A percentile compares a stretch with the other conserved stretches of the same genome.
These are phyloP conservation scores for Backusella circina DNA, from an alignment of 192 early-diverging fungal species.

Conservation along the genomic window DNA sequence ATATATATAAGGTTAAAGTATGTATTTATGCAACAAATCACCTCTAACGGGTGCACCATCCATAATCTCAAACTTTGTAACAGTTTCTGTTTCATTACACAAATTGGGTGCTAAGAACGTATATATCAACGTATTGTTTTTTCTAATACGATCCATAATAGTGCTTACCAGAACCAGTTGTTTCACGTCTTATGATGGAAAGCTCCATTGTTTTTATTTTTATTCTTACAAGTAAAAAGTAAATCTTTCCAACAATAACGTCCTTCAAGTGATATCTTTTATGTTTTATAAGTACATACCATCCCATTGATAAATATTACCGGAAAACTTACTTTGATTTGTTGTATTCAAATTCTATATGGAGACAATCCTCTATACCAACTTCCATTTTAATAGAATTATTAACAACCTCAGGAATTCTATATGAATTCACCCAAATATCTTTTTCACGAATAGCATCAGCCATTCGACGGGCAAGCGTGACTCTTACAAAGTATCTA, in stretches of 20 bases:
- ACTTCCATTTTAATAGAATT: constrained; percentile 99
- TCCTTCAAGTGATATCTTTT: constrained; percentile 93
- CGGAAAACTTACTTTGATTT: constrained; percentile 76
- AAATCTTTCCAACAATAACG: constrained; percentile 99
- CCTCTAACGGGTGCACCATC: constrained; percentile 92
- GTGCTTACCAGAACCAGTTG: constrained; percentile 75
- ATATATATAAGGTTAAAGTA: neutral
- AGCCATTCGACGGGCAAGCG: constrained; percentile 81
- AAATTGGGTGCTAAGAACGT: constrained; percentile 74
- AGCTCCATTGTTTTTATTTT: constrained; percentile 99
- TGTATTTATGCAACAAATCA: neutral
- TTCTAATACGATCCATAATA: neutral
- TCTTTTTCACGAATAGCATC: constrained; percentile 91
- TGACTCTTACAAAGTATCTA: constrained; percentile 92
- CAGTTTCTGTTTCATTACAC: constrained; percentile 97
- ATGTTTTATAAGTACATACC: neutral
- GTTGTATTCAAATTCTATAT: constrained; percentile 99
- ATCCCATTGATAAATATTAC: too few relatives aligned
- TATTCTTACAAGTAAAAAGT: constrained; percentile 97
- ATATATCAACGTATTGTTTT: neutral
- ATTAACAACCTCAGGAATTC: constrained; percentile 86
- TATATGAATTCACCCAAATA: constrained; percentile 98
- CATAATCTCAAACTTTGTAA: constrained; percentile 99
- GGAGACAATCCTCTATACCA: constrained; percentile 98
- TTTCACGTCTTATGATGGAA: constrained; percentile 95